Conservation (phyloP, 2,329 filamentous ascomycete genomes). For the Colletotrichum echinochloae region DNA sequence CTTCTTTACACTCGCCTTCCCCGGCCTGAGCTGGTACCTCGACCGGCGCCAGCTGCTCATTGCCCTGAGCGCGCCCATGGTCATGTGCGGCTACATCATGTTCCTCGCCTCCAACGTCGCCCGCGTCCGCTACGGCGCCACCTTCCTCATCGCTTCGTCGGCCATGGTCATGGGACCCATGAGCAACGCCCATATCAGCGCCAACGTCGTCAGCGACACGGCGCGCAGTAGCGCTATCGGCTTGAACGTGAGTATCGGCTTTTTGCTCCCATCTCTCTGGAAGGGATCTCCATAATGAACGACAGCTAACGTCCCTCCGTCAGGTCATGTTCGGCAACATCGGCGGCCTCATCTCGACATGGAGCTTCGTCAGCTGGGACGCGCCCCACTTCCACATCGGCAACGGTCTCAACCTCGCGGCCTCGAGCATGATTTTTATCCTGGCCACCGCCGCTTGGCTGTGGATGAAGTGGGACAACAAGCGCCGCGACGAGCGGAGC, state of each 20-base stretch:
- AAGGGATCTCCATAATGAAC: accelerated
- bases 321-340: constrained; percentile 77
- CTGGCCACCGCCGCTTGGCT: constrained; percentile 59
- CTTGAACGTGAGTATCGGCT: constrained; percentile 54
- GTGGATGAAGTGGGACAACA: constrained; percentile 74
- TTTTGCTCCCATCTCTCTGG: neutral
- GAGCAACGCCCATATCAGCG: constrained; percentile 74
- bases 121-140: constrained; percentile 74
- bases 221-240: constrained; percentile 75
- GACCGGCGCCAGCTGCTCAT: constrained; percentile 73
- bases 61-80: constrained; percentile 68
- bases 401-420: constrained; percentile 76
- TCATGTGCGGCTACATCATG: constrained; percentile 78
- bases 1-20: constrained; percentile 73
- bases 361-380: constrained; percentile 73
- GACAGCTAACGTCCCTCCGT: neutral
- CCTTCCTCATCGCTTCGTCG: constrained; percentile 75
- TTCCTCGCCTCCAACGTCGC: constrained; percentile 69
- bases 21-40: constrained; percentile 70
- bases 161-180: constrained; percentile 74
- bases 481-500: constrained; percentile 64
- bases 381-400: constrained; percentile 76
- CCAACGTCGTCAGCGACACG: constrained; percentile 79
- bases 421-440: constrained; percentile 64
- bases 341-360: constrained; percentile 75